Base-by-base conservation (phyloP, 306 rosid species). In the Citrullus colocynthis region DNA sequence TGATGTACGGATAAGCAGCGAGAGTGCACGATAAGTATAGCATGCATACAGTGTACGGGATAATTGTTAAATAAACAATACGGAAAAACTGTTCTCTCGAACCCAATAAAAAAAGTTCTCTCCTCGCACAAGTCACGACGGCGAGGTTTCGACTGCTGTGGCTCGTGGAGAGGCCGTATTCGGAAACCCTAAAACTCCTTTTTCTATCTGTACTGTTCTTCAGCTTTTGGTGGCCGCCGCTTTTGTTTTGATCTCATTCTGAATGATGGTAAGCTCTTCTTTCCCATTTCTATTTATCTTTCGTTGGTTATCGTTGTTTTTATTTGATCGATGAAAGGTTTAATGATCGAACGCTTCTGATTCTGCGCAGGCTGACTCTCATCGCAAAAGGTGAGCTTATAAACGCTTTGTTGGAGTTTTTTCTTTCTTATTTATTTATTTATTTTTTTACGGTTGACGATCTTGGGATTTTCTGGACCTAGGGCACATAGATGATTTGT, bases 321-420 rank as follows among this genome's bases (percentile, higher is more conserved):
- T 54, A 4, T 4, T 20, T 84, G 21, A 62, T 75, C 5, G 60
- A 62, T 49, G 37, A 80, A 32, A 24, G 51, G 28, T 48, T n/a
- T 60, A 57, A 55, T 14, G 20, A 48, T 74, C 61, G 77, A n/a
- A 62, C 80, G 4, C 48, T 14, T 76, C 45, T 63, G 14, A 36
- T 52, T 48, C 9, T 41, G 18, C 58, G 76, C 93, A 95, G 99
- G 93, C 92, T 20, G 96, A 89, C 82, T 89, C 97, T 77, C 97
- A 93, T 3, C 84, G 87, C 64, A 86, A 84, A 87, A 86, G 89
- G 99, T 91, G 80, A 86, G 82, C 82, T 77, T 60, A 66, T 16
- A 24, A 44, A 18, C 59, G 16, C 34, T 78, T 6, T 45, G 12
- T 48, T 32, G 74, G 48, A 21, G 18, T 24, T 24, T 24, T 24